phyloP scores from a whole-genome alignment of 257 asterid species.

The Henckelia pumila region DNA sequence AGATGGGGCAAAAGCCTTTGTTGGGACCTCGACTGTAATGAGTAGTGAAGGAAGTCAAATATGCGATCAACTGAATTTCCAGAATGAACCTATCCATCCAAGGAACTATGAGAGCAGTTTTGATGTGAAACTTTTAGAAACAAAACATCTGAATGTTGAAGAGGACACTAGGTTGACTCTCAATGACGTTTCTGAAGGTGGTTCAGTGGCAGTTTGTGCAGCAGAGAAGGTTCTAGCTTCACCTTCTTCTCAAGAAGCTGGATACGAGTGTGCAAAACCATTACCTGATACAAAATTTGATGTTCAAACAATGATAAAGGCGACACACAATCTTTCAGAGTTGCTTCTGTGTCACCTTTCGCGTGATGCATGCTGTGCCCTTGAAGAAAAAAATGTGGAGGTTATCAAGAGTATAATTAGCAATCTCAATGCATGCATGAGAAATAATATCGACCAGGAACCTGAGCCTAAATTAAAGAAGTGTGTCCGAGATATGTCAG shows the following conservation, averaged over 20 bases:
- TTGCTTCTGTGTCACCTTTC: conserved; percentile 50
- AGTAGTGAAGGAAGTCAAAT: conserved; percentile 36
- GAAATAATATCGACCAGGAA: conserved; percentile 33
- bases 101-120: conserved; percentile 31
- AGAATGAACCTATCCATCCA: conserved; percentile 30
- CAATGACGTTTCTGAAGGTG: conserved; percentile 56
- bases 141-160: conserved; percentile 36
- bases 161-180: conserved; percentile 32
- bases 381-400: conserved; percentile 48
- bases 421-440: conserved; percentile 55
- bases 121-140: conserved; percentile 30
- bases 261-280: conserved; percentile 28
- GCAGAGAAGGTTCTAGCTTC: conserved; percentile 82
- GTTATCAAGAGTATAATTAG: conserved; percentile 43
- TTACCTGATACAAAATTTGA: conserved; percentile 43
- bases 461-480: conserved; percentile 25
- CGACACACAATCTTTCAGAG: conserved; percentile 67
- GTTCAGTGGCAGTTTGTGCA: conserved; percentile 68
- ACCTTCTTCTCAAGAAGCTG: conserved; percentile 71
- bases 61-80: conserved; percentile 31
- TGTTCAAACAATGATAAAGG: conserved; percentile 46
- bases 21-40: conserved; percentile 26
- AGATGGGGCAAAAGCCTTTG: conserved; percentile 30
- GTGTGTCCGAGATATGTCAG: conserved; percentile 32
- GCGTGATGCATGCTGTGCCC: conserved; percentile 31